phyloP scores from a whole-genome alignment of 768 basidiomycete genomes.

The Rhodotorula kratochvilovae region DNA sequence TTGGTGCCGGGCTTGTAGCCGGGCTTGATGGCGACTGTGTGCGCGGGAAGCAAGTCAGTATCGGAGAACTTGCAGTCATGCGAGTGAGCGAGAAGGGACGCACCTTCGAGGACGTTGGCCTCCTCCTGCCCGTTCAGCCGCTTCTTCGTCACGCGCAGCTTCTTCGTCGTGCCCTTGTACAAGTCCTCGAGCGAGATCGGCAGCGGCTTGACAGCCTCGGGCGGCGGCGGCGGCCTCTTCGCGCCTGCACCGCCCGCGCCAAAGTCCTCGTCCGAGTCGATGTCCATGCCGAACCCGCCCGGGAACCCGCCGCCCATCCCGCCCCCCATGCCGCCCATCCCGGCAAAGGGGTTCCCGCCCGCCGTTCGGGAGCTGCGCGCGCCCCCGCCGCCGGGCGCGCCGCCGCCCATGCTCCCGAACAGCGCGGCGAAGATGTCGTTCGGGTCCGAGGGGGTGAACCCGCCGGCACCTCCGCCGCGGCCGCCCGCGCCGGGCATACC shows the following conservation, averaged over 20 bases:
- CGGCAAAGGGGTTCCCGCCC: constrained; percentile 35
- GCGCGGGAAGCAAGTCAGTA: not conserved
- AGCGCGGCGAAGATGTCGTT: constrained; percentile 78
- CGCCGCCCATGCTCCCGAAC: constrained; percentile 50
- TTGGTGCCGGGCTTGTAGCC: constrained; percentile 98
- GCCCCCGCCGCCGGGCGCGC: constrained; percentile 51
- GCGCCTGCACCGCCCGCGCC: not conserved
- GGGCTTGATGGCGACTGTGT: constrained; percentile 53
- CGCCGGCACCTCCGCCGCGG: constrained; percentile 49
- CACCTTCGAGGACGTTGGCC: constrained; percentile 78
- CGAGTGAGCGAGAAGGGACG: constrained; percentile 35
- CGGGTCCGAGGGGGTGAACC: constrained; percentile 76
- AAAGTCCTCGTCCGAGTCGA: constrained; percentile 37
- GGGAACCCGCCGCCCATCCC: constrained; percentile 34
- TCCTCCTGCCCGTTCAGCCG: constrained; percentile 69
- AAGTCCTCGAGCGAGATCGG: constrained; percentile 82
- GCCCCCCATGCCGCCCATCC: constrained; percentile 47
- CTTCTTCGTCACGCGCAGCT: constrained; percentile 75
- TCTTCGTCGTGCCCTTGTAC: constrained; percentile 77
- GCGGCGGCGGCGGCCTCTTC: constrained; percentile 15
- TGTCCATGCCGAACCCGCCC: constrained; percentile 41
- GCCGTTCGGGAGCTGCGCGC: not conserved
- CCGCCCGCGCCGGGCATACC: constrained; percentile 43
- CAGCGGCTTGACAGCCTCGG: constrained; percentile 56
- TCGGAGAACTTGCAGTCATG: too few relatives aligned